These are phyloP conservation scores for Paramecium octaurelia DNA, from an alignment of 73 alveolate genomes.

Conservation along the genomic window DNA sequence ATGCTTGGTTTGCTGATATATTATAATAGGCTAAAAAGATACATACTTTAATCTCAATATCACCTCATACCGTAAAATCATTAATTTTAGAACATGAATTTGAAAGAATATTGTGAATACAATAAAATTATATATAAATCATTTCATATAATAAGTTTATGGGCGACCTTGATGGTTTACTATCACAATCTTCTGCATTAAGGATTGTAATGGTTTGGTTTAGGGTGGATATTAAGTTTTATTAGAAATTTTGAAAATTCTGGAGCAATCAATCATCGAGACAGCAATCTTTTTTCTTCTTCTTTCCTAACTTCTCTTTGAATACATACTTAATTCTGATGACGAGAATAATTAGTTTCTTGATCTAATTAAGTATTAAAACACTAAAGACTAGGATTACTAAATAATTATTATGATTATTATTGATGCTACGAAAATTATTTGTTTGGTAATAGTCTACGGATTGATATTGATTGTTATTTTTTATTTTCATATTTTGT, in stretches of 20 bases:
- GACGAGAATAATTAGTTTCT: background rate
- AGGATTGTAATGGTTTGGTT: background rate
- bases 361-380: background rate
- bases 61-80: background rate
- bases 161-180: background rate
- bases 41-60: background rate
- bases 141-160: conserved; percentile 2
- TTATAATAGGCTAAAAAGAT: background rate
- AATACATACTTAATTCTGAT: background rate
- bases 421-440: background rate
- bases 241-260: background rate
- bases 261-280: conserved; percentile 8
- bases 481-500: background rate
- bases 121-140: background rate
- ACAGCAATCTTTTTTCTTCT: background rate
- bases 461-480: background rate
- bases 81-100: background rate
- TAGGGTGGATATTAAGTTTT: background rate
- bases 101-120: background rate
- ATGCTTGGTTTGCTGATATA: background rate
- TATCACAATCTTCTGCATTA: background rate
- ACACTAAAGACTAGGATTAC: background rate
- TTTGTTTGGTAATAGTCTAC: background rate
- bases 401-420: background rate
- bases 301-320: background rate